phyloP scores from a whole-genome alignment of 2,329 filamentous ascomycete species.

The Aspergillus ochraceoroseus region DNA sequence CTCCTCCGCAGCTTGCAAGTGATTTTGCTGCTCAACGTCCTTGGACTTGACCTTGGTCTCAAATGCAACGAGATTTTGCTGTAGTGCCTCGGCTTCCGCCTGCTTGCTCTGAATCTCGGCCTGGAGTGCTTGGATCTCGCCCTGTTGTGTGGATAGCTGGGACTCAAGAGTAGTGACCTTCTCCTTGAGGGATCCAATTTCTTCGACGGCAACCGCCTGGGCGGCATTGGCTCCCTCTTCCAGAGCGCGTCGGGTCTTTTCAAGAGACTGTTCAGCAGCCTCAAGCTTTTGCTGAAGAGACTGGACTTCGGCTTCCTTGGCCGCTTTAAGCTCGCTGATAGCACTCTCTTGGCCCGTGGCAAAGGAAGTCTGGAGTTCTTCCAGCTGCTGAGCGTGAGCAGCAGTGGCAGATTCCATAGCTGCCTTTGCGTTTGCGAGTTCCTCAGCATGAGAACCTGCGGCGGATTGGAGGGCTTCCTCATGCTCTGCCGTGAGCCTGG shows the following conservation, averaged over 20 bases:
- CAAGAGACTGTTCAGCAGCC: conserved; percentile 32
- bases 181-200: conserved; percentile 36
- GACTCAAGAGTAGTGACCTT: conserved; percentile 34
- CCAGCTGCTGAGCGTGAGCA: conserved; percentile 32
- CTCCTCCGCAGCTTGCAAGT: conserved; percentile 33
- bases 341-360: conserved; percentile 32
- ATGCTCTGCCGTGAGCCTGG: conserved; percentile 21
- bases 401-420: conserved; percentile 29
- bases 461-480: conserved; percentile 24
- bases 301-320: conserved; percentile 33
- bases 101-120: conserved; percentile 35
- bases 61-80: conserved; percentile 35
- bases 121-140: conserved; percentile 35
- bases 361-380: conserved; percentile 33
- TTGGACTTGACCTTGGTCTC: conserved; percentile 39
- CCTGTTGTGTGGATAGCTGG: conserved; percentile 29
- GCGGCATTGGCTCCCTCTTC: conserved; percentile 34
- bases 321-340: conserved; percentile 29
- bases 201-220: conserved; percentile 32
- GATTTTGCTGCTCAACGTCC: conserved; percentile 33
- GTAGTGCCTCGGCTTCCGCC: conserved; percentile 35
- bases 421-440: conserved; percentile 32
- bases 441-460: conserved; percentile 31
- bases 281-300: conserved; percentile 34
- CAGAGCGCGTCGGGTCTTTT: conserved; percentile 31